A percentile compares a stretch with the other conserved stretches of the same genome.
Conservation (phyloP, 225 moss, liverwort and hornwort species). For the Pleurozium schreberi region DNA sequence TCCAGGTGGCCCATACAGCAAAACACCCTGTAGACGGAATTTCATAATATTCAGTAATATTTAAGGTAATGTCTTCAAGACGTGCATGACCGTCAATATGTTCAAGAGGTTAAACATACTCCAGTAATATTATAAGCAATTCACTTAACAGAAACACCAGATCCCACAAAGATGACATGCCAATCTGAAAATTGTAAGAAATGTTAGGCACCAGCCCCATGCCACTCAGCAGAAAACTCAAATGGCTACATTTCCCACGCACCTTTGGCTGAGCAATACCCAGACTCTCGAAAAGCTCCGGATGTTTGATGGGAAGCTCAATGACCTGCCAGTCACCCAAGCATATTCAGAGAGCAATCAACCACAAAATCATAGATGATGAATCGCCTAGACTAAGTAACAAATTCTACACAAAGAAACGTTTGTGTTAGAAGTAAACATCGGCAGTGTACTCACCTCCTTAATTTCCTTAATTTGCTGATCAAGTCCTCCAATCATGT, state of each 20-base stretch:
- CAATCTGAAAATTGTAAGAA: neutral
- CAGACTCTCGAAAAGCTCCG: constrained; percentile 97
- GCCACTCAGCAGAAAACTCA: neutral
- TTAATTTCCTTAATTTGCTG: constrained; percentile 99
- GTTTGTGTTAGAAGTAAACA: neutral
- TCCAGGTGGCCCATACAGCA: constrained; percentile 94
- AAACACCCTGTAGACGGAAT: constrained; percentile 57
- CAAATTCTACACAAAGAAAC: neutral
- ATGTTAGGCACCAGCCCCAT: neutral
- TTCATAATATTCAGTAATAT: neutral
- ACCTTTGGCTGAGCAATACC: constrained; percentile 99
- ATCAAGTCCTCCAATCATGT: constrained; percentile 98
- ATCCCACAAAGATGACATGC: neutral
- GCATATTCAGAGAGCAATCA: neutral
- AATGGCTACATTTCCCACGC: neutral
- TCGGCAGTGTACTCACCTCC: constrained; percentile 37
- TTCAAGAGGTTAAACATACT: neutral
- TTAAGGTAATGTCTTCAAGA: neutral
- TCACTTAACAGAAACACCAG: neutral
- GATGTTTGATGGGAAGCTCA: constrained; percentile 99
- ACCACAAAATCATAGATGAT: neutral
- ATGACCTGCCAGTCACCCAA: constrained; percentile 60
- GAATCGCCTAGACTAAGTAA: neutral
- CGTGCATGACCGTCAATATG: neutral
- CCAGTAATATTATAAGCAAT: neutral